These are phyloP conservation scores for Populus davidiana DNA, from an alignment of 345 rosid genomes.

Conservation along the genomic window DNA sequence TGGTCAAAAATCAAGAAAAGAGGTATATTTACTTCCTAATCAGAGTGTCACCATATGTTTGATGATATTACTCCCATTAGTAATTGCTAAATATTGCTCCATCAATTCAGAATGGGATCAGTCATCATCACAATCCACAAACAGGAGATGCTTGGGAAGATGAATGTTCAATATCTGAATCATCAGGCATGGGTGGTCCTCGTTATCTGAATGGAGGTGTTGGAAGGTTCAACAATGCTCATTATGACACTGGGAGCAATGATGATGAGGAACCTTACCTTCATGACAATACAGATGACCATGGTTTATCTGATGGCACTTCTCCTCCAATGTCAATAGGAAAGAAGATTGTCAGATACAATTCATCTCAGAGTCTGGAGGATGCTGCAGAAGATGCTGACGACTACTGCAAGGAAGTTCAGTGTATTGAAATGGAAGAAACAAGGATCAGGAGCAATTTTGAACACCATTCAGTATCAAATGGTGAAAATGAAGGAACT, in stretches of 20 bases:
- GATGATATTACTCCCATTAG: not conserved
- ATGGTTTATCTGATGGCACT: conserved; percentile 45
- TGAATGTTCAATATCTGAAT: conserved; percentile 58
- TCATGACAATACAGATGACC: conserved; percentile 30
- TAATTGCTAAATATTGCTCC: conserved; percentile 18
- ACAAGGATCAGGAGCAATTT: conserved; percentile 29
- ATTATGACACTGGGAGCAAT: conserved; percentile 42
- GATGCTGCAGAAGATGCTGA: conserved; percentile 44
- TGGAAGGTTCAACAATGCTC: conserved; percentile 21
- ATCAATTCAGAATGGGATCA: conserved; percentile 40
- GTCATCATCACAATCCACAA: conserved; percentile 36
- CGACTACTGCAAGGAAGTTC: conserved; percentile 85
- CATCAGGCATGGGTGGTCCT: conserved; percentile 46
- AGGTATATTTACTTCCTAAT: conserved; percentile 26
- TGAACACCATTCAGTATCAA: conserved; percentile 30
- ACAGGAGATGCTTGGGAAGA: conserved; percentile 58
- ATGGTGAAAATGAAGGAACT: conserved; percentile 37
- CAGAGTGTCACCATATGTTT: not conserved
- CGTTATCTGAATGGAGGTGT: conserved; percentile 11
- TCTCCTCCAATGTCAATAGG: conserved; percentile 46
- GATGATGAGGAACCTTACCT: conserved; percentile 30
- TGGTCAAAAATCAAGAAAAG: conserved; percentile 52
- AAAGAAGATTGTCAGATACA: conserved; percentile 38
- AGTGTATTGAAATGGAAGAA: conserved; percentile 69
- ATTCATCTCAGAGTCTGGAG: conserved; percentile 29